Percentiles rank a stretch among this genome's conserved stretches.
Evolutionary conservation across 1,139 yeast species (phyloP).

Genomic region (Blastobotrys serpentis): DNA sequence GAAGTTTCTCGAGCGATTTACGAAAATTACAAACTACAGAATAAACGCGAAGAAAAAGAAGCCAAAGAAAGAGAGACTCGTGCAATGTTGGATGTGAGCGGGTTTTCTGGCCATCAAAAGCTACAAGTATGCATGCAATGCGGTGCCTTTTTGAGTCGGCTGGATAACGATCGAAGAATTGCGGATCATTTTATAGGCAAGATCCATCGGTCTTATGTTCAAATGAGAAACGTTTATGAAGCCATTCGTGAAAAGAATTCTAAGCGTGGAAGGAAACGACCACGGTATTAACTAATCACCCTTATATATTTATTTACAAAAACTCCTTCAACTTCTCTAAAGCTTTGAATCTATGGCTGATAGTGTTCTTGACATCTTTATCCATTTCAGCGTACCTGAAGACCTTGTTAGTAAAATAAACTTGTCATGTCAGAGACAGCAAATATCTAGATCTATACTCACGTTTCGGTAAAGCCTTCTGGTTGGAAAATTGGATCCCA

Average conservation of each 20-base stretch:
- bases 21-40: constrained; percentile 43
- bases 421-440: too few species aligned
- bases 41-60: constrained; percentile 43
- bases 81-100: constrained; percentile 65
- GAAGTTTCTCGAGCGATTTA: constrained; percentile 54
- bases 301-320: constrained; percentile 34
- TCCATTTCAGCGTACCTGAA: constrained; percentile 79
- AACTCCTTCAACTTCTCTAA: constrained; percentile 66
- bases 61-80: constrained; percentile 53
- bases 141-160: constrained; percentile 83
- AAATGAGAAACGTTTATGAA: constrained; percentile 63
- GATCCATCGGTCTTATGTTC: constrained; percentile 77
- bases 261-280: constrained; percentile 14
- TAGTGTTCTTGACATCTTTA: constrained; percentile 67
- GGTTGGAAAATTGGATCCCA: constrained; percentile 95
- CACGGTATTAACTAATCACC: neutral
- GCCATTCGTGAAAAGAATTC: constrained; percentile 44
- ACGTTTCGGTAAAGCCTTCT: constrained; percentile 57
- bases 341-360: constrained; percentile 87
- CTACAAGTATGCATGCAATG: constrained; percentile 89
- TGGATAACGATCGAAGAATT: constrained; percentile 84
- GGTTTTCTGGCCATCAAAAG: constrained; percentile 86
- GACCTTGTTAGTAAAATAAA: constrained; percentile 2
- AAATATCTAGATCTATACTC: too few species aligned
- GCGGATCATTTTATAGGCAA: constrained; percentile 93